Evolutionary conservation across 1,139 yeast genomes (phyloP).

Genomic region (Blastobotrys indianensis): DNA sequence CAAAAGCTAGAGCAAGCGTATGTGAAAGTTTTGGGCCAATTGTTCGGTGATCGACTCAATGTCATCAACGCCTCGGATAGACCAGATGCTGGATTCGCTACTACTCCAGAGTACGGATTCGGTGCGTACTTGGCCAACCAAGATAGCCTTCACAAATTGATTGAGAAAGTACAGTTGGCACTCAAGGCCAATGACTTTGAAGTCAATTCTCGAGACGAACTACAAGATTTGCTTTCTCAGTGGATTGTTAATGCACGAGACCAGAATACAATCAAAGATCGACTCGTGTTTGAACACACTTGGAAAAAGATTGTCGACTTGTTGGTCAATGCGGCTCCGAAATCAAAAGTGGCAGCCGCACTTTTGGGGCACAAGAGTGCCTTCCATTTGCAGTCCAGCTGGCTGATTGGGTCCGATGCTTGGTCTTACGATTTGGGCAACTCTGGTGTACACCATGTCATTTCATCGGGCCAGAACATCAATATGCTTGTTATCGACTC

Average conservation of each 20-base stretch:
- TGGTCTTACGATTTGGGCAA: conserved; percentile 94
- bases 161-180: conserved; percentile 44
- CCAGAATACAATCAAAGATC: conserved; percentile 24
- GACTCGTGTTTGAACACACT: conserved; percentile 18
- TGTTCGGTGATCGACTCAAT: conserved; percentile 47
- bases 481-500: conserved; percentile 86
- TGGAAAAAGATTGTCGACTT: conserved; percentile 37
- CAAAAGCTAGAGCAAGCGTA: conserved; percentile 68
- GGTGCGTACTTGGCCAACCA: conserved; percentile 64
- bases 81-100: conserved; percentile 37
- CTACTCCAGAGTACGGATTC: conserved; percentile 77
- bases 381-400: conserved; percentile 49
- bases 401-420: conserved; percentile 92
- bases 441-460: conserved; percentile 83
- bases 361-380: conserved; percentile 44
- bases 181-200: conserved; percentile 47
- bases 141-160: conserved; percentile 41
- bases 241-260: conserved; percentile 48
- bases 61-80: conserved; percentile 54
- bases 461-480: conserved; percentile 68
- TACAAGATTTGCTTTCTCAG: conserved; percentile 56
- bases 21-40: conserved; percentile 64
- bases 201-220: conserved; percentile 41
- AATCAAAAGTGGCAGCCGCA: conserved; percentile 39
- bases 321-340: conserved; percentile 38